A percentile compares a stretch with the other conserved stretches of the same genome.
phyloP scores from a whole-genome alignment of 1,139 yeast genomes.

The Lodderomyces oxycetoniae region DNA sequence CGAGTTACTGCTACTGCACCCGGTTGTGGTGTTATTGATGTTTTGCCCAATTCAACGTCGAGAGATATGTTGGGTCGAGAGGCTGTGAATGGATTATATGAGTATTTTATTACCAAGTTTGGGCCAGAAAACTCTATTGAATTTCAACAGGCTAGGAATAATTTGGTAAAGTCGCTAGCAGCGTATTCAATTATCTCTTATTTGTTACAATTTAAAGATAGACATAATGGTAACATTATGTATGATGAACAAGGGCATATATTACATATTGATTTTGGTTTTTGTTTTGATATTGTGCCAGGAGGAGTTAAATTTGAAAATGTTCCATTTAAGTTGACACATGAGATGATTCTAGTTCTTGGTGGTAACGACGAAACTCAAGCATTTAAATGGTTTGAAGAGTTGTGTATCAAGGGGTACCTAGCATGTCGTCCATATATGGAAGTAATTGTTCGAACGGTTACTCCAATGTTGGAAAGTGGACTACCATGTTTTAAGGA shows the following conservation, averaged over 20 bases:
- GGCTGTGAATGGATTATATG: conserved; percentile 95
- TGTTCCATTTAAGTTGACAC: conserved; percentile 94
- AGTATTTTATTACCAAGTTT: conserved; percentile 85
- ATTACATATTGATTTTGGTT: conserved; percentile 95
- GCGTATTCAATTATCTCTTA: conserved; percentile 94
- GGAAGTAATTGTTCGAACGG: conserved; percentile 81
- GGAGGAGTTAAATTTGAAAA: conserved; percentile 98
- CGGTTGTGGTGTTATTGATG: conserved; percentile 98
- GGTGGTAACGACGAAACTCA: conserved; percentile 85
- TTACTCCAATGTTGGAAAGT: conserved; percentile 88
- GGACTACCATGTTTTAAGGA: conserved; percentile 95
- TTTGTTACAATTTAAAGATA: conserved; percentile 88
- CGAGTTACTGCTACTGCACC: conserved; percentile 98
- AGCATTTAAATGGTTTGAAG: conserved; percentile 92
- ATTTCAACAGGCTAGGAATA: conserved; percentile 86
- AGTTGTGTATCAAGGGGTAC: conserved; percentile 88
- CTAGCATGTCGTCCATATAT: conserved; percentile 86
- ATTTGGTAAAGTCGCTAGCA: conserved; percentile 89
- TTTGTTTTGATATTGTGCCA: conserved; percentile 97
- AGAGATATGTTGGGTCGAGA: conserved; percentile 99
- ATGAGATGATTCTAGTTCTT: conserved; percentile 93
- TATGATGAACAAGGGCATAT: conserved; percentile 94
- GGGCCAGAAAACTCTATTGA: conserved; percentile 90
- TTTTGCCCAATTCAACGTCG: conserved; percentile 87
- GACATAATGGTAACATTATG: conserved; percentile 99